These are phyloP conservation scores for Plasmodium fragile DNA, from an alignment of 169 alveolate genomes.

Conservation along the genomic window DNA sequence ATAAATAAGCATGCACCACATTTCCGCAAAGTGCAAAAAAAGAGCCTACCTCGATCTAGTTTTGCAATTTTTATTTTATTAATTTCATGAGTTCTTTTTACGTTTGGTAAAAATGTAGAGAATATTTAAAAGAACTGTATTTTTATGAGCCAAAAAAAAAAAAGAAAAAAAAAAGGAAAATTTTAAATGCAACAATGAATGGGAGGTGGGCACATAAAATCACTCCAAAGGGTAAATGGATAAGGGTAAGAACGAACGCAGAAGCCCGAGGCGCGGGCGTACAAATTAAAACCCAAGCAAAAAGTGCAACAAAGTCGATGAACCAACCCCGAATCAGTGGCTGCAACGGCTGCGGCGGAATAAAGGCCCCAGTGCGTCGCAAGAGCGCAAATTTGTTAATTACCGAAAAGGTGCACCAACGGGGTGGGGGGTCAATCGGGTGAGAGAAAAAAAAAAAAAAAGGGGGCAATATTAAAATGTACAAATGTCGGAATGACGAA, in stretches of 20 bases:
- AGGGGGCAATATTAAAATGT: neutral
- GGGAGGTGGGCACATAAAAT: neutral
- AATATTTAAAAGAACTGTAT: neutral
- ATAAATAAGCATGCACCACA: neutral
- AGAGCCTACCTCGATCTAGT: neutral
- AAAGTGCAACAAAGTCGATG: neutral
- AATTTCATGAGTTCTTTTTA: neutral
- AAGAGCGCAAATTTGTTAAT: neutral
- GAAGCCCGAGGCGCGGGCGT: neutral
- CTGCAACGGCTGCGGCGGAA: neutral
- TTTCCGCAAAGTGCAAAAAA: neutral
- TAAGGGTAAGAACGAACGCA: neutral
- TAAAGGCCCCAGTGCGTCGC: neutral
- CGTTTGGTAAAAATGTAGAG: neutral
- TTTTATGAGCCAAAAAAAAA: neutral
- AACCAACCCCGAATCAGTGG: neutral
- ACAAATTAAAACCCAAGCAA: neutral
- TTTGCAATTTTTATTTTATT: neutral
- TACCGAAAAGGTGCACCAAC: neutral
- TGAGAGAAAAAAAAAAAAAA: neutral
- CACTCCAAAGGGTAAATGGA: neutral
- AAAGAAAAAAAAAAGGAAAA: neutral
- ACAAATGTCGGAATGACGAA: neutral
- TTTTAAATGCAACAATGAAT: neutral
- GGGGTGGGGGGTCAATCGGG: neutral